Evolutionary conservation across 2,329 filamentous ascomycete species (phyloP).

Genomic region (Emergomyces pasteurianus): DNA sequence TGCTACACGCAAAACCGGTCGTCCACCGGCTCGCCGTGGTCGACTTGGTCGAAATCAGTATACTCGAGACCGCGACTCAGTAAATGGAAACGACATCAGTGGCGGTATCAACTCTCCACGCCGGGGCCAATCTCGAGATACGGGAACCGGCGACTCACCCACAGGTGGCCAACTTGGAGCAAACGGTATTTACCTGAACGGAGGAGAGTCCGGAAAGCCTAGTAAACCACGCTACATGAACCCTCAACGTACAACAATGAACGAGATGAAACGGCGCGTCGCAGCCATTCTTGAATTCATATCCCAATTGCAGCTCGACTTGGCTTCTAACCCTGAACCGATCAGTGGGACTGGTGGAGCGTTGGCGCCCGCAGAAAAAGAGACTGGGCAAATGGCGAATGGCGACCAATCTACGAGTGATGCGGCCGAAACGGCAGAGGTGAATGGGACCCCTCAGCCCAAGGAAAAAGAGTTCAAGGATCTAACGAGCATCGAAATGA

Average conservation of each 20-base stretch:
- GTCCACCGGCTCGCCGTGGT: conserved; percentile 53
- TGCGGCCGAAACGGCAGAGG: conserved; percentile 17
- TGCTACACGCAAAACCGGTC: conserved; percentile 48
- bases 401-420: not conserved
- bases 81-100: conserved; percentile 36
- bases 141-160: conserved; percentile 26
- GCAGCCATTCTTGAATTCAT: conserved; percentile 83
- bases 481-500: conserved; percentile 74
- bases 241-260: conserved; percentile 58
- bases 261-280: conserved; percentile 76
- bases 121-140: conserved; percentile 29
- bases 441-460: conserved; percentile 14
- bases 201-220: conserved; percentile 44
- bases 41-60: conserved; percentile 69
- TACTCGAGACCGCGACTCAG: conserved; percentile 59
- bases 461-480: conserved; percentile 54
- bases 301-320: conserved; percentile 73
- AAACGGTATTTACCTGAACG: conserved; percentile 42
- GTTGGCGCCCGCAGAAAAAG: conserved; percentile 16
- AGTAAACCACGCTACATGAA: conserved; percentile 49
- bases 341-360: conserved; percentile 23
- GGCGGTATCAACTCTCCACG: conserved; percentile 28
- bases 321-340: conserved; percentile 50
- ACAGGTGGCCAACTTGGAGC: conserved; percentile 19
- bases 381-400: conserved; percentile 18